Evolutionary conservation across 257 asterid genomes (phyloP).

Genomic region (Solanum pinnatisectum): DNA sequence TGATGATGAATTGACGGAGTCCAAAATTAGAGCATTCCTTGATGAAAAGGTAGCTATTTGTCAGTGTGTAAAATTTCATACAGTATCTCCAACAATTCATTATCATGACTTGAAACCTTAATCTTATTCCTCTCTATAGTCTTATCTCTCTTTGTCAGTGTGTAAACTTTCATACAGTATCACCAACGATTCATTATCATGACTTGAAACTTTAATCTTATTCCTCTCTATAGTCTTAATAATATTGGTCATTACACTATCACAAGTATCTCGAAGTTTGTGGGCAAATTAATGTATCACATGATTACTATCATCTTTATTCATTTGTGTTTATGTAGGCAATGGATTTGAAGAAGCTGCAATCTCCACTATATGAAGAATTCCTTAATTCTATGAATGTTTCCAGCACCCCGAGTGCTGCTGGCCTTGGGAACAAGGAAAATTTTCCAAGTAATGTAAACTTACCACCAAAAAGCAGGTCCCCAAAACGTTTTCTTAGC

Average conservation of each 20-base stretch:
- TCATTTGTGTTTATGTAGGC: slow-evolving; percentile 43
- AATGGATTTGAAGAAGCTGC: slow-evolving; percentile 81
- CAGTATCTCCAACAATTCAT: not conserved
- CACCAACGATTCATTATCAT: not conserved
- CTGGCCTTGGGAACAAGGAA: slow-evolving; percentile 63
- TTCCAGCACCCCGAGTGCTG: slow-evolving; percentile 45
- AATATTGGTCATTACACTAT: not conserved
- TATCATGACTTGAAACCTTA: not conserved
- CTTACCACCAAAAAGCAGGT: slow-evolving; percentile 87
- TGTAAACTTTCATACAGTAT: not conserved
- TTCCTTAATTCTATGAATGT: slow-evolving; percentile 78
- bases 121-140: not conserved
- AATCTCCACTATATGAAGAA: slow-evolving; percentile 79
- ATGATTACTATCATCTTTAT: not conserved
- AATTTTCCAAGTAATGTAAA: slow-evolving; percentile 55
- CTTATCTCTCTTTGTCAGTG: not conserved
- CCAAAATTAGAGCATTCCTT: slow-evolving; percentile 85
- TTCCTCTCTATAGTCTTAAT: not conserved
- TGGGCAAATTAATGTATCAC: not conserved
- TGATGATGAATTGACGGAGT: slow-evolving; percentile 80
- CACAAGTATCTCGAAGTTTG: not conserved
- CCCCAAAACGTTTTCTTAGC: slow-evolving; percentile 59
- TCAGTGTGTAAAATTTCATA: not conserved
- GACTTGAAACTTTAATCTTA: not conserved
- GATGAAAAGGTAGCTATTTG: slow-evolving; percentile 65